Conservation (phyloP, 2,329 filamentous ascomycete genomes). For the Capronia epimyces region DNA sequence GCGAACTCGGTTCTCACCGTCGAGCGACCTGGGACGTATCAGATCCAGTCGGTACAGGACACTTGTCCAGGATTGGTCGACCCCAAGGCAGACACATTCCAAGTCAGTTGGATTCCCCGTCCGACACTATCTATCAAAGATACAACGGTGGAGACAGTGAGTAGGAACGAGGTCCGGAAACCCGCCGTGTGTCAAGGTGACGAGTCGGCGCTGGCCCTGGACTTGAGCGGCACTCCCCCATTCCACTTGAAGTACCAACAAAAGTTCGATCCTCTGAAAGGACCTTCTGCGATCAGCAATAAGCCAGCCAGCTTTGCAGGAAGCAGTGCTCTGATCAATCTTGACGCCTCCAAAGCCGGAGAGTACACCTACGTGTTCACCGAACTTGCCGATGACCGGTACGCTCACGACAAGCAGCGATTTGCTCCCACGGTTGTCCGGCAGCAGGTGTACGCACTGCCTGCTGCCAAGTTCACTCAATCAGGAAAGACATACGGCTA, state of each 20-base stretch:
- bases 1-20: slow-evolving; percentile 67
- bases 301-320: slow-evolving; percentile 69
- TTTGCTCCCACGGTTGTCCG: slow-evolving; percentile 64
- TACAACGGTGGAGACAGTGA: slow-evolving; percentile 55
- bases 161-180: slow-evolving; percentile 59
- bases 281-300: slow-evolving; percentile 58
- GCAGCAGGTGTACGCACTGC: slow-evolving; percentile 79
- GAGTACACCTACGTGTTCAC: slow-evolving; percentile 81
- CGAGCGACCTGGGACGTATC: slow-evolving; percentile 65
- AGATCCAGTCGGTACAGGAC: slow-evolving; percentile 72
- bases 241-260: slow-evolving; percentile 80
- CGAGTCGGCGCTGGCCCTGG: slow-evolving; percentile 79
- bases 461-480: slow-evolving; percentile 72
- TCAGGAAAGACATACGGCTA: slow-evolving; percentile 93
- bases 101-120: slow-evolving; percentile 77
- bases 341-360: slow-evolving; percentile 81
- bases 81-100: slow-evolving; percentile 64
- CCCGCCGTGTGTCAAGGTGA: slow-evolving; percentile 89
- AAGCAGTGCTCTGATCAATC: slow-evolving; percentile 68
- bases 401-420: slow-evolving; percentile 64
- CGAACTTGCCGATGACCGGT: slow-evolving; percentile 77
- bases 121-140: slow-evolving; percentile 65
- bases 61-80: slow-evolving; percentile 80
- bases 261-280: slow-evolving; percentile 63
- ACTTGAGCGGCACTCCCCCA: slow-evolving; percentile 72